Conservation (phyloP, 1,284 basidiomycete species). For the Rhizopogon parksii region DNA sequence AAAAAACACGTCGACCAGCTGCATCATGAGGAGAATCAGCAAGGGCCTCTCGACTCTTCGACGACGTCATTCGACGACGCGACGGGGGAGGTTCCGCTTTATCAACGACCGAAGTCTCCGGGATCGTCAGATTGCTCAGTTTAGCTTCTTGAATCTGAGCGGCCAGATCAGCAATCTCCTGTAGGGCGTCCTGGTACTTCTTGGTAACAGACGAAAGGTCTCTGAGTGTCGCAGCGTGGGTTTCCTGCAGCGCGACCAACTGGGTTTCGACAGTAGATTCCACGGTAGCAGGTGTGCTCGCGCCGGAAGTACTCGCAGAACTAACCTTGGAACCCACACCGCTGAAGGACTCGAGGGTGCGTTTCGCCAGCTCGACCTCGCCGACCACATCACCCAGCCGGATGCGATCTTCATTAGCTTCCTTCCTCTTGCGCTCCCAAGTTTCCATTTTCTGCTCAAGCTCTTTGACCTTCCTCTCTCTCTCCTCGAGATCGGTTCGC, state of each 20-base stretch:
- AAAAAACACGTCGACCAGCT: conserved; percentile 65
- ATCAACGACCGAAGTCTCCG: conserved; percentile 47
- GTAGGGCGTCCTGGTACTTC: conserved; percentile 85
- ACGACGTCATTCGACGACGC: conserved; percentile 46
- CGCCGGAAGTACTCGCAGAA: conserved; percentile 22
- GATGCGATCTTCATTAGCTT: conserved; percentile 56
- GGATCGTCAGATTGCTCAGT: conserved; percentile 39
- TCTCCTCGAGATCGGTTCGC: conserved; percentile 74
- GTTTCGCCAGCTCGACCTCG: conserved; percentile 66
- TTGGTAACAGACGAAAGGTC: conserved; percentile 72
- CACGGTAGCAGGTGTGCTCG: conserved; percentile 21
- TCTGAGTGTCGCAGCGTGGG: conserved; percentile 69
- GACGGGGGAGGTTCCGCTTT: conserved; percentile 38
- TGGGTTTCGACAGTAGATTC: conserved; percentile 46
- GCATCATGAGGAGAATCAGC: conserved; percentile 44
- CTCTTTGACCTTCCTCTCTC: conserved; percentile 68
- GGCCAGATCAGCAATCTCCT: conserved; percentile 81
- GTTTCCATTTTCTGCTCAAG: conserved; percentile 73
- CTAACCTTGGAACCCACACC: conserved; percentile 21
- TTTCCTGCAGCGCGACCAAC: conserved; percentile 62
- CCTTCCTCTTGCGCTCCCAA: conserved; percentile 64
- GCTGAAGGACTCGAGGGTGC: conserved; percentile 44
- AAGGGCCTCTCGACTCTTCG: conserved; percentile 38
- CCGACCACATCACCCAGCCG: conserved; percentile 60
- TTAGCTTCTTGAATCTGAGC: conserved; percentile 79